phyloP scores from a whole-genome alignment of 345 rosid species.

The Corchorus olitorius region DNA sequence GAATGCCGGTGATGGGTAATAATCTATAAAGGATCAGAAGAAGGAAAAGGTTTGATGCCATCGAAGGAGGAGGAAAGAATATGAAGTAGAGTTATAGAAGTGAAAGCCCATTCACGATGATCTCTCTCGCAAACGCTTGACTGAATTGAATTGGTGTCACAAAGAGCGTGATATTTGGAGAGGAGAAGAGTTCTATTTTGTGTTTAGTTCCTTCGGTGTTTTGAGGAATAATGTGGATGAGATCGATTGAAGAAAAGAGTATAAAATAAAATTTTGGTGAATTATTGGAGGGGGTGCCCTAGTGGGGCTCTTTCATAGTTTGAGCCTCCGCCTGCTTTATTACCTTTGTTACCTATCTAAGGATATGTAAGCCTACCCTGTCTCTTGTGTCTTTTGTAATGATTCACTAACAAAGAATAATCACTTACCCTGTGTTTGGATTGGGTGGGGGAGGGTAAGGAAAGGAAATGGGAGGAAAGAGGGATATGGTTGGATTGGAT shows the following conservation, averaged over 20 bases:
- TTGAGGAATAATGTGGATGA: background rate
- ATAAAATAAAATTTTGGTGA: background rate
- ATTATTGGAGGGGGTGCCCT: background rate
- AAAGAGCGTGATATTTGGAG: background rate
- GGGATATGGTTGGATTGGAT: too few species aligned
- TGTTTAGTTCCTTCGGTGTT: background rate
- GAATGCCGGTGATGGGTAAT: conserved; percentile 57
- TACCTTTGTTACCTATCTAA: too few species aligned
- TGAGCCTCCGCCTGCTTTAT: too few species aligned
- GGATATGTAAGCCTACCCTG: too few species aligned
- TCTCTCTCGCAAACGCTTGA: background rate
- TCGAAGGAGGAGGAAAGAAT: conserved; percentile 20
- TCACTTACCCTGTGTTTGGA: too few species aligned
- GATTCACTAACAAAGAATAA: too few species aligned
- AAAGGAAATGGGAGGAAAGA: too few species aligned
- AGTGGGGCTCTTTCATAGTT: background rate
- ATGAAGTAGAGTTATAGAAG: background rate
- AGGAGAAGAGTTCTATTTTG: background rate
- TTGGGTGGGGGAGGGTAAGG: too few species aligned
- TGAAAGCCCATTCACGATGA: conserved; percentile 31
- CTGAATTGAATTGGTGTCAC: background rate
- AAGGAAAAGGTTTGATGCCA: conserved; percentile 29
- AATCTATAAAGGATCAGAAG: conserved; percentile 45
- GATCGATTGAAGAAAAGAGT: background rate
- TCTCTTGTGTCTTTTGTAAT: too few species aligned